These are phyloP conservation scores for Coemansia sp. DNA, from an alignment of 192 early-diverging fungal genomes.

Conservation along the genomic window DNA sequence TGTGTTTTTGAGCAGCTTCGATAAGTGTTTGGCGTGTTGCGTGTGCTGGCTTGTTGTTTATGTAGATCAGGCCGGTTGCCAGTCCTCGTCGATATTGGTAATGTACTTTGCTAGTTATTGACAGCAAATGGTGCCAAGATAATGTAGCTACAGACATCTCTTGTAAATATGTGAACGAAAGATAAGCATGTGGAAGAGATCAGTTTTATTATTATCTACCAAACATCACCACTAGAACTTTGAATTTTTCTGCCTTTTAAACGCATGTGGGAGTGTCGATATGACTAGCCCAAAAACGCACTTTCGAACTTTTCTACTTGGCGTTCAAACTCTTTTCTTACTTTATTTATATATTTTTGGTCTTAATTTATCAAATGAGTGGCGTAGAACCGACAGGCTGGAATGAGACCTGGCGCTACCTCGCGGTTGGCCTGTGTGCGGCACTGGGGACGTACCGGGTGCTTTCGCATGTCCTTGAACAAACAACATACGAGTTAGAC, in stretches of 20 bases:
- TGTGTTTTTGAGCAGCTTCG: constrained; percentile 8
- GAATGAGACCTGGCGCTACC: constrained; percentile 14
- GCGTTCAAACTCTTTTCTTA: neutral
- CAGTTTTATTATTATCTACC: neutral
- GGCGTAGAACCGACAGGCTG: neutral
- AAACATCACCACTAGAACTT: neutral
- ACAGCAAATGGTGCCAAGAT: neutral
- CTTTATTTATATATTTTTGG: neutral
- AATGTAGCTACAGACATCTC: neutral
- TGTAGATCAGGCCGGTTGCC: constrained; percentile 11
- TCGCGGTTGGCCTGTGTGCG: constrained; percentile 10
- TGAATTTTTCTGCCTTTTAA: neutral
- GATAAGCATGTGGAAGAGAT: neutral
- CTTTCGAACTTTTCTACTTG: neutral
- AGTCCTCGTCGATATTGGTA: neutral
- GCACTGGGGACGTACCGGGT: constrained; percentile 28
- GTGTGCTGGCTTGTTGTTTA: neutral
- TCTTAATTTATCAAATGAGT: neutral
- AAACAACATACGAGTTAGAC: constrained; percentile 29
- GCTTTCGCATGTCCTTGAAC: constrained; percentile 31
- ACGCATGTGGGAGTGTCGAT: neutral
- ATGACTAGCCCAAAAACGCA: neutral
- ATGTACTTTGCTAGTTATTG: neutral
- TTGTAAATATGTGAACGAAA: neutral
- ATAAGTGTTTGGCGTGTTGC: neutral